These are phyloP conservation scores for Leishmania tropica DNA, from an alignment of 208 protist genomes.

Conservation along the genomic window DNA sequence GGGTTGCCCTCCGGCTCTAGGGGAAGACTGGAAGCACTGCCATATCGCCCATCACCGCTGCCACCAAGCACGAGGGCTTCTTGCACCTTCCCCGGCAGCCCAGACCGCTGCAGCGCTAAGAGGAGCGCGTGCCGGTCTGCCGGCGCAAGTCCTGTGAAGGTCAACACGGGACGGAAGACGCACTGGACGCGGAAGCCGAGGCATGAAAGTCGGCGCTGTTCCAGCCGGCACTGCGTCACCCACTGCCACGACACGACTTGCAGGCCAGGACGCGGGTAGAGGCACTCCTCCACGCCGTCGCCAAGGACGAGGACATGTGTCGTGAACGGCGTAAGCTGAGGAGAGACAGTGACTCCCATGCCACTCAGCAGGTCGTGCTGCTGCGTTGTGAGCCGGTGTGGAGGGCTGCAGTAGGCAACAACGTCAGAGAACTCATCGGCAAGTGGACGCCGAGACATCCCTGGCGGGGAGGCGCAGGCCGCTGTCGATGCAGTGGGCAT, in stretches of 20 bases:
- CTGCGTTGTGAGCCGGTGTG: constrained; percentile 8
- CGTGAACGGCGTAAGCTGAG: constrained; percentile 33
- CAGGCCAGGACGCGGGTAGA: constrained; percentile 59
- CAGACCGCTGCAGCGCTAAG: constrained; percentile 23
- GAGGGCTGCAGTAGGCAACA: constrained; percentile 31
- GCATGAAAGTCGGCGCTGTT: constrained; percentile 39
- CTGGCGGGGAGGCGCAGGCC: not conserved
- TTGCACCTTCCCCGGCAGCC: constrained; percentile 43
- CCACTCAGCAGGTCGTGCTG: constrained; percentile 23
- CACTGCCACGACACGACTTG: constrained; percentile 66
- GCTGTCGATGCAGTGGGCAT: constrained; percentile 5
- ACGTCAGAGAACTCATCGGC: constrained; percentile 41
- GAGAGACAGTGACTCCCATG: constrained; percentile 21
- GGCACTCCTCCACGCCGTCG: constrained; percentile 20
- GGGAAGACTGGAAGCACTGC: not conserved
- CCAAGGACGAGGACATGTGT: constrained; percentile 59
- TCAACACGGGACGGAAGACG: constrained; percentile 48
- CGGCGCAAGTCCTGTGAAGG: constrained; percentile 46
- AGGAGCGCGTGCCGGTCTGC: constrained; percentile 37
- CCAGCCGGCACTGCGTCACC: constrained; percentile 41
- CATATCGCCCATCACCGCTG: not conserved
- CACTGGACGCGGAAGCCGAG: constrained; percentile 37
- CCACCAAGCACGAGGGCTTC: constrained; percentile 42
- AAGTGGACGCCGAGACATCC: constrained; percentile 11
- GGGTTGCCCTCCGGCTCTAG: not conserved